Conservation (phyloP, 306 rosid species). For the Acacia crassicarpa region DNA sequence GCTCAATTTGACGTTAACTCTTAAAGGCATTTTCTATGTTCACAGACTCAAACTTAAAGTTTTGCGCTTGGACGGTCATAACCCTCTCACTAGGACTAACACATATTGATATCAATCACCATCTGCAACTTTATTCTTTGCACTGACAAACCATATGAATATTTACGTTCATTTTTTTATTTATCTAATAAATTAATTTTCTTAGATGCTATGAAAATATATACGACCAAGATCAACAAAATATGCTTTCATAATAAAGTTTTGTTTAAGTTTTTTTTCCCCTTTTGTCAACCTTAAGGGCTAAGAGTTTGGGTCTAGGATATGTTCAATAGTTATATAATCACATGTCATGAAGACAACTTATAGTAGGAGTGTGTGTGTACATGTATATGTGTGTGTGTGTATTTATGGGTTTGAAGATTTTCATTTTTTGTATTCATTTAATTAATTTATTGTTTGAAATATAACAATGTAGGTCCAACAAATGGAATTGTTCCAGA, state of each 20-base stretch:
- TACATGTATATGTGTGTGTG: too few relatives aligned
- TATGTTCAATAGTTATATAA: not conserved
- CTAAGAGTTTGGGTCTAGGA: not conserved
- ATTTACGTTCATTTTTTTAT: not conserved
- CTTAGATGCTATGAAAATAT: not conserved
- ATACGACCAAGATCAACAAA: not conserved
- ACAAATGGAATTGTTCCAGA: not conserved
- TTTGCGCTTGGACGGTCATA: too few relatives aligned
- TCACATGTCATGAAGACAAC: not conserved
- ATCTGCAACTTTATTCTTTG: not conserved
- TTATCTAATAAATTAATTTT: not conserved
- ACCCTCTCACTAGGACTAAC: too few relatives aligned
- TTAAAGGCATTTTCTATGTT: too few relatives aligned
- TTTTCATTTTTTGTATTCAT: not conserved
- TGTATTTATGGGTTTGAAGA: not conserved
- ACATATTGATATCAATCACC: too few relatives aligned
- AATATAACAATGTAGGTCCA: not conserved
- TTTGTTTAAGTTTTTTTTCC: not conserved
- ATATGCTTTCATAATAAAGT: not conserved
- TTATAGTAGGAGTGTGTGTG: not conserved
- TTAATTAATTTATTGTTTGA: not conserved
- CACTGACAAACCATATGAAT: not conserved
- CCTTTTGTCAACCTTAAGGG: not conserved
- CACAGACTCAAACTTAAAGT: too few relatives aligned
- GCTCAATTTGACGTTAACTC: too few relatives aligned